Evolutionary conservation across 768 basidiomycete species (phyloP), one percentile per base, ranked within the genome.

Genomic region (Mycena galericulata): DNA sequence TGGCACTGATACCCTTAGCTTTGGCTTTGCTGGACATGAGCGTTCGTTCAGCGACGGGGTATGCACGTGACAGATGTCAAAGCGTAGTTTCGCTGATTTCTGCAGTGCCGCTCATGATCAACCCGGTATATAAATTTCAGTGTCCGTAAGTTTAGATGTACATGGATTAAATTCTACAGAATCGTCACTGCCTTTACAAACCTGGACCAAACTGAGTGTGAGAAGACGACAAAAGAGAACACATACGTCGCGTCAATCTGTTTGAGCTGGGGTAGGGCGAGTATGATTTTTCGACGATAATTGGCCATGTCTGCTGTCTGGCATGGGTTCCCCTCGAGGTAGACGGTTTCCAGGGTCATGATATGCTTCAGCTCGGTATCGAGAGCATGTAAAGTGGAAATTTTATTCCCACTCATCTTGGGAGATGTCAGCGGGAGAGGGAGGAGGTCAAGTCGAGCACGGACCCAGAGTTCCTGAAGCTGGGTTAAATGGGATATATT

Each of bases 201-300:
- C 49, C 70, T 74, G 32, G 40, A 27, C 26, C 36, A 54, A 29
- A 38, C 14, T 36, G 34, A 36, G 34, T 36, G 8, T 62, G 11
- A 54, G 51, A 47, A 65, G 17, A 61, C 27, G 22, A 29, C 12
- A 18, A 6, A 3, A 22, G 58, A 49, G 32, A n/a, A 61, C 41
- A 90, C 96, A 69, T 75, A 98, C 92, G 94, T 98, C 45, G 98
- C 98, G 79, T 99, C 98, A 56, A 99, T 91, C 80, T 99, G 98
- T 75, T 89, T 89, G 62, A 99, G 80, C 74, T 97, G 94, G 0
- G 97, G 97, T 24, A 98, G 82, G 4, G 90, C 90, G 41, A 99
- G 80, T 77, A 93, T 95, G 60, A 99, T 86, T 82, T 98, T 99
- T 59, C 97, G 84, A 72, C 96, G 83, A 77, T 99, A 99, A 24